phyloP scores from a whole-genome alignment of 768 basidiomycete genomes.

The Mycena rebaudengoi region DNA sequence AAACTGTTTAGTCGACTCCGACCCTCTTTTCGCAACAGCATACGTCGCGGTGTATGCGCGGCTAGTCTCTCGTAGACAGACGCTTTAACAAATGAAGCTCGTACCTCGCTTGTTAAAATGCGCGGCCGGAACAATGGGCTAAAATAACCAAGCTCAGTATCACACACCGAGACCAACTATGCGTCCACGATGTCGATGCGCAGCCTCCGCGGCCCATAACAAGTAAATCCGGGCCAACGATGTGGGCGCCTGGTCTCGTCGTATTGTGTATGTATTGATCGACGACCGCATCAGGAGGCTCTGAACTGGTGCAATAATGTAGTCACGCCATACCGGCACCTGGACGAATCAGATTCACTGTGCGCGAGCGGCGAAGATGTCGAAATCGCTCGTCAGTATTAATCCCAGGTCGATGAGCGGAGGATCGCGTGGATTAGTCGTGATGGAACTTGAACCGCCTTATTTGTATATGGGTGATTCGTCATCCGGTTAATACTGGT shows the following conservation, averaged over 20 bases:
- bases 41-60: no score
- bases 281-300: neutral
- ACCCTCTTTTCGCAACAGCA: no score
- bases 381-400: slow-evolving; percentile 32
- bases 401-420: slow-evolving; percentile 57
- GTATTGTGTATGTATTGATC: slow-evolving; percentile 20
- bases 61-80: no score
- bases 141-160: no score
- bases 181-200: slow-evolving; percentile 41
- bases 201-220: slow-evolving; percentile 31
- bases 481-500: slow-evolving; percentile 25
- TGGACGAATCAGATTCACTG: slow-evolving; percentile 13
- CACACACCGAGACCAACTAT: no score
- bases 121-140: no score
- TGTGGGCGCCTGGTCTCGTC: slow-evolving; percentile 21
- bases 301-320: slow-evolving; percentile 8
- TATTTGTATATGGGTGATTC: neutral
- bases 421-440: slow-evolving; percentile 45
- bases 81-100: no score
- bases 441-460: slow-evolving; percentile 38
- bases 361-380: slow-evolving; percentile 24
- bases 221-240: slow-evolving; percentile 5
- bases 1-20: no score
- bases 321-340: slow-evolving; percentile 26
- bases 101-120: no score